These are phyloP conservation scores for Botrytis hyacinthi DNA, from an alignment of 2,329 filamentous ascomycete genomes.

Conservation along the genomic window DNA sequence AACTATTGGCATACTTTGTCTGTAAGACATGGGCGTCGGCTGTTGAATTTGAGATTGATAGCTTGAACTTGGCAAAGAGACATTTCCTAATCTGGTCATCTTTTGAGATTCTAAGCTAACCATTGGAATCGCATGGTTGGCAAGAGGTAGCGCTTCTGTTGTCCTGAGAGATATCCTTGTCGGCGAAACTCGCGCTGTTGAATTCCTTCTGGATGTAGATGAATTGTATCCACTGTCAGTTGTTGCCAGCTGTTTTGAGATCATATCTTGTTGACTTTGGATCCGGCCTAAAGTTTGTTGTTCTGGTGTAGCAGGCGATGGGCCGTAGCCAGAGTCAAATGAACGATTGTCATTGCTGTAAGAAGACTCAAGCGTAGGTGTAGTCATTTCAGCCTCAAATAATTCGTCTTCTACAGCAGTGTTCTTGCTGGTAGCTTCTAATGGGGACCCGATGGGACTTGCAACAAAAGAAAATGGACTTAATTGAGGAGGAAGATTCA, in stretches of 20 bases:
- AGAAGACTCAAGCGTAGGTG: conserved; percentile 23
- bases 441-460: conserved; percentile 37
- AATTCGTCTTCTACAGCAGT: conserved; percentile 49
- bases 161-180: conserved; percentile 21
- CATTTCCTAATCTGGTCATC: conserved; percentile 5
- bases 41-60: conserved; percentile 16
- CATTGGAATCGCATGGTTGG: conserved; percentile 16
- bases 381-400: conserved; percentile 40
- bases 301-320: conserved; percentile 19
- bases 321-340: conserved; percentile 32
- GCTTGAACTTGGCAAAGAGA: background rate
- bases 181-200: conserved; percentile 19
- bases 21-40: conserved; percentile 10
- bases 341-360: conserved; percentile 24
- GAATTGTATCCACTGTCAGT: conserved; percentile 63
- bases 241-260: conserved; percentile 49
- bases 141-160: conserved; percentile 22
- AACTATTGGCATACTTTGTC: conserved; percentile 24
- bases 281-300: background rate
- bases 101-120: conserved; percentile 9
- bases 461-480: conserved; percentile 42
- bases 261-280: conserved; percentile 23
- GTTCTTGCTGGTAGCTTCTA: conserved; percentile 49
- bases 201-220: conserved; percentile 48
- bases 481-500: conserved; percentile 32